Evolutionary conservation across 306 rosid species (phyloP).

Genomic region (Cicer pinnatifidum): DNA sequence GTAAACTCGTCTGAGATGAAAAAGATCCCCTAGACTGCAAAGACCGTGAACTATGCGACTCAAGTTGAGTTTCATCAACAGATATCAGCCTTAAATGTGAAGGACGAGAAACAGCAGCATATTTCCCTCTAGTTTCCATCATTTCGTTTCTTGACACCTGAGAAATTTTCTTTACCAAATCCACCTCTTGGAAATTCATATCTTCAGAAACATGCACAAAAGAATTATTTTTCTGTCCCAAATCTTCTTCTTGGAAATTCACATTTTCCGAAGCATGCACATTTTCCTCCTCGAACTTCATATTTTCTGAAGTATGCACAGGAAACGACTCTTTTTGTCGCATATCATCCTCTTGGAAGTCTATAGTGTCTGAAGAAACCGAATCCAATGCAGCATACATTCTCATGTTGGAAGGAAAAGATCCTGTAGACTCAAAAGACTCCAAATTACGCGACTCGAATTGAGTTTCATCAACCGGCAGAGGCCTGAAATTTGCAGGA

Average conservation of each 20-base stretch:
- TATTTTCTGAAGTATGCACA: conserved; percentile 42
- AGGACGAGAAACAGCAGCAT: conserved; percentile 45
- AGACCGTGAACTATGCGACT: conserved; percentile 57
- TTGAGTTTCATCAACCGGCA: conserved; percentile 73
- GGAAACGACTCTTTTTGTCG: conserved; percentile 36
- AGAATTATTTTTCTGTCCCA: conserved; percentile 43
- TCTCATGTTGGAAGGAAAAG: conserved; percentile 62
- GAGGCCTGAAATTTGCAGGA: conserved; percentile 69
- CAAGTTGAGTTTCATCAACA: conserved; percentile 77
- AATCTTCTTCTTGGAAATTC: conserved; percentile 47
- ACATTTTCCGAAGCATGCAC: conserved; percentile 42
- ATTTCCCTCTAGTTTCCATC: conserved; percentile 51
- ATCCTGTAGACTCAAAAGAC: conserved; percentile 48
- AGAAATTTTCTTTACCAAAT: conserved; percentile 40
- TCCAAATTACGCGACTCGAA: conserved; percentile 53
- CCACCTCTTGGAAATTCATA: conserved; percentile 45
- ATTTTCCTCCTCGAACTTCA: conserved; percentile 41
- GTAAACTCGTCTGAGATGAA: conserved; percentile 63
- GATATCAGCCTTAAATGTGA: conserved; percentile 71
- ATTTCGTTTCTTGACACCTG: conserved; percentile 45
- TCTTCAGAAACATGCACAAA: conserved; percentile 44
- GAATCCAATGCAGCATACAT: conserved; percentile 57
- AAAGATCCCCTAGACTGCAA: conserved; percentile 58
- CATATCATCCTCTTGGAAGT: conserved; percentile 44
- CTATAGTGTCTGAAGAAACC: conserved; percentile 33